A percentile compares a stretch with the other conserved stretches of the same genome.
Evolutionary conservation across 2,329 filamentous ascomycete species (phyloP).

Genomic region (Ceratocystis albifundus): DNA sequence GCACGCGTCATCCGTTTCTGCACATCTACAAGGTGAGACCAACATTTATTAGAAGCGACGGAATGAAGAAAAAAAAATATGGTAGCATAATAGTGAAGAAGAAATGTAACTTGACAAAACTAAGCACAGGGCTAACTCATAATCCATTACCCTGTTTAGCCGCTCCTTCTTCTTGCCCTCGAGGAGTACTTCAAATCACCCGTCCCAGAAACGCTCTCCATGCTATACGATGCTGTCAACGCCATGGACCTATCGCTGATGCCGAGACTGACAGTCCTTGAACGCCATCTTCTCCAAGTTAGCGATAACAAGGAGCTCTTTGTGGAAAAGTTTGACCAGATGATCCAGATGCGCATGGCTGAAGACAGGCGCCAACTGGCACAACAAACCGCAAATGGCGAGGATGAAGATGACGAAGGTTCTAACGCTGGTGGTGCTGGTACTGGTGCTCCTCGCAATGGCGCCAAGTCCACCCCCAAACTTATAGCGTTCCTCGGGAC

Average conservation of each 20-base stretch:
- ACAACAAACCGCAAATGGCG: slow-evolving; percentile 29
- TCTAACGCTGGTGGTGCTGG: slow-evolving; percentile 34
- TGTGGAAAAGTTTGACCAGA: slow-evolving; percentile 91
- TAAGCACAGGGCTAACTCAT: neutral
- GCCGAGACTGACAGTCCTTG: slow-evolving; percentile 71
- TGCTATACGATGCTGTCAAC: slow-evolving; percentile 87
- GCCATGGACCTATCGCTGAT: slow-evolving; percentile 92
- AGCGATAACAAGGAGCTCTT: slow-evolving; percentile 95
- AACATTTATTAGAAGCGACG: neutral
- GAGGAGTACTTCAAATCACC: slow-evolving; percentile 96
- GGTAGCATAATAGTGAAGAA: too few species aligned
- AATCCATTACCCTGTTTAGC: slow-evolving; percentile 39
- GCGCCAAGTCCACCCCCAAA: slow-evolving; percentile 35
- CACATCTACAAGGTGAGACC: slow-evolving; percentile 87
- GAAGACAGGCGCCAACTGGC: slow-evolving; percentile 45
- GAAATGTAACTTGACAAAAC: too few species aligned
- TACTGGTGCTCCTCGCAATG: slow-evolving; percentile 50
- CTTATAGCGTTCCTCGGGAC: slow-evolving; percentile 73
- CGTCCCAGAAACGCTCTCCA: slow-evolving; percentile 72
- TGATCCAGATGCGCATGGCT: slow-evolving; percentile 71
- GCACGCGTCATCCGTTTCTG: slow-evolving; percentile 89
- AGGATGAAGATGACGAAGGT: slow-evolving; percentile 33
- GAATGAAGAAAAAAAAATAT: too few species aligned
- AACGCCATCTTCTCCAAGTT: slow-evolving; percentile 74
- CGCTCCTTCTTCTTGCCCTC: slow-evolving; percentile 74